Base-by-base conservation (phyloP, 164 flowering plant genomes). In the Annona cherimola region DNA sequence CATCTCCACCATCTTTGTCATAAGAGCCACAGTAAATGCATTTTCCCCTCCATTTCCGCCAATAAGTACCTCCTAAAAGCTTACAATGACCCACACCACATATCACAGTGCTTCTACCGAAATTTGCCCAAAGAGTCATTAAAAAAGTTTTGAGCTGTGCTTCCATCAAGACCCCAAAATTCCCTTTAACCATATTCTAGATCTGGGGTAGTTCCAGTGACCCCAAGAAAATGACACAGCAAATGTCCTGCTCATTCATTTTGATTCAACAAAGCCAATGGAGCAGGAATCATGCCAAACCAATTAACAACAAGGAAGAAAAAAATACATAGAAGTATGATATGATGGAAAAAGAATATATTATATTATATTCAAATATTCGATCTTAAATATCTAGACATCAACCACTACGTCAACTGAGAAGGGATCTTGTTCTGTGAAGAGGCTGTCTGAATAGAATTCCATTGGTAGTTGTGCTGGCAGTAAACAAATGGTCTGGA, bases 401-500 rank as follows among this genome's bases (percentile, higher is more conserved):
- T 77, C 77, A 68, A 78, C 77, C 19, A n/a, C n/a, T n/a, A 73
- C 80, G 70, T 80, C 80, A 67, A 80, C 75, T 63, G 76, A n/a
- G 83, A 75, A 77, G 78, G 20, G 80, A 80, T 59, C 61, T 69
- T 14, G 75, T 46, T 54, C 96, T 79, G 69, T 86, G 90, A 77
- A 90, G 88, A 55, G 89, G 72, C 2, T 80, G 80, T 59, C 89
- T 90, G 66, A 84, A 83, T 70, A 84, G 73, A 2, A 73, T 63
- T 66, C 88, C 87, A 0, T 79, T 40, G 45, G 80, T 84, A 81
- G 84, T 88, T 71, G 77, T 85, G 79, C 88, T 84, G 61, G 90
- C 88, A 63, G 88, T 83, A 78, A 74, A 73, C 70, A 82, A 76
- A 26, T 71, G 75, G 70, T 81, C 90, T 6, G 88, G 86, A 63